Evolutionary conservation across 2,329 filamentous ascomycete genomes (phyloP), one percentile per base, ranked within the genome.

Genomic region (Parastagonospora avenae): DNA sequence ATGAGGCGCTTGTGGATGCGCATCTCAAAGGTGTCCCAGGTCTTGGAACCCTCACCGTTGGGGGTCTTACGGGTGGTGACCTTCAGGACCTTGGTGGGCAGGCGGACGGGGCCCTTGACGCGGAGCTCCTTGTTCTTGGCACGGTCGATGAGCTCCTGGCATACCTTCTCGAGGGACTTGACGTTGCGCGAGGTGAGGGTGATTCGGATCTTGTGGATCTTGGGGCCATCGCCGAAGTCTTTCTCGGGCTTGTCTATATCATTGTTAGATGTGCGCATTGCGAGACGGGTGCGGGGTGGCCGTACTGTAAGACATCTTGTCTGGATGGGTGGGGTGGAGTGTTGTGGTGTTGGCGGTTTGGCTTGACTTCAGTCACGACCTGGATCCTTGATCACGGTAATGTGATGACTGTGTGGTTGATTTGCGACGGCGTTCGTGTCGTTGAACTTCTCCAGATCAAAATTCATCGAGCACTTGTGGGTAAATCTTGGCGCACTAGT

Each of bases 41-140:
- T 99, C 91, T 99, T 99, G 81, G 90, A 95, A 83, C 94, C 94
- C 87, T 99, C 94, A 90, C 94, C 94, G 82, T 90, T 94, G 79
- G 94, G 94, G 65, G 94, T 97, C 90, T 99, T 99, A 76, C 94
- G 90, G 85, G 94, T 96, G 78, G 90, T 91, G 85, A 96, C 87
- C 85, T 94, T 91, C 74, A 97, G 86, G 78, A 86, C 91, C 89
- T 97, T 96, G 84, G 92, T 97, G 73, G 94, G 92, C 74, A 97
- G 89, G 76, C 93, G 92, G 80, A 97, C 93, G 77, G 93, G 92
- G 75, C 94, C 93, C 89, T 97, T 97, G 83, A 96, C 91, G 77
- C 90, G 89, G 75, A 99, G 90, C 77, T 95, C 92, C 92, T 99
- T 99, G 84, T 84, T 87, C 85, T 96, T 96, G 76, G 94, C 92